Evolutionary conservation across 306 rosid species (phyloP), one percentile per base, ranked within the genome.

Genomic region (Quercus rubra): DNA sequence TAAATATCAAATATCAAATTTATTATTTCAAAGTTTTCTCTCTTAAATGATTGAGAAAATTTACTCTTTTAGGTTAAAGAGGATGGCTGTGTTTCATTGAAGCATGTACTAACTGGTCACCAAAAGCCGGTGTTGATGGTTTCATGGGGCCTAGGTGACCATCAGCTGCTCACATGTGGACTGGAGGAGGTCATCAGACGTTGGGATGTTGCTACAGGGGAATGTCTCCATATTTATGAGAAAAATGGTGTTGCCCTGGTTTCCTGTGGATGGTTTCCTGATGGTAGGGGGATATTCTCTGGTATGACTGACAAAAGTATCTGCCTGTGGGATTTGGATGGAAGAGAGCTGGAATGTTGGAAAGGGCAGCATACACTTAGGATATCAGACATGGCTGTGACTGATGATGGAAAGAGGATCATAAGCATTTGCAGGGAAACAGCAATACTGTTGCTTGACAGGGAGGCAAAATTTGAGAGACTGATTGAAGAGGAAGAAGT

Each of bases 301-400:
- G 97, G 98, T 81, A 80, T 93, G 67, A 88, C 77, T 58, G 99
- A 96, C 82, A 93, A 90, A 94, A 90, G 98, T 83, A 96, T 96
- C 80, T 93, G 96, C 90, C 86, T 88, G 86, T 96, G 99, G 99
- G 96, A 87, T 28, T 87, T 96, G 75, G 94, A 90, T 84, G 99
- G 99, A 77, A 96, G 86, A 79, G 99, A 96, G 90, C 79, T 96
- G 76, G 97, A 93, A 80, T 91, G 93, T 78, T 93, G 97, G 96
- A 93, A 91, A 82, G 98, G 99, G 71, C 92, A 85, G 77, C 86
- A 89, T 72, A 90, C 94, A 55, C 91, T 86, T 67, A 91, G 87
- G 86, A 96, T 96, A 62, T 96, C 99, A 49, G 98, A 96, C 83
- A 83, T 96, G 88, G 99, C 92, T 77, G 83, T 93, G 67, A 90